These are phyloP conservation scores for Cercospora sesami DNA, from an alignment of 2,329 filamentous ascomycete genomes.

Conservation along the genomic window DNA sequence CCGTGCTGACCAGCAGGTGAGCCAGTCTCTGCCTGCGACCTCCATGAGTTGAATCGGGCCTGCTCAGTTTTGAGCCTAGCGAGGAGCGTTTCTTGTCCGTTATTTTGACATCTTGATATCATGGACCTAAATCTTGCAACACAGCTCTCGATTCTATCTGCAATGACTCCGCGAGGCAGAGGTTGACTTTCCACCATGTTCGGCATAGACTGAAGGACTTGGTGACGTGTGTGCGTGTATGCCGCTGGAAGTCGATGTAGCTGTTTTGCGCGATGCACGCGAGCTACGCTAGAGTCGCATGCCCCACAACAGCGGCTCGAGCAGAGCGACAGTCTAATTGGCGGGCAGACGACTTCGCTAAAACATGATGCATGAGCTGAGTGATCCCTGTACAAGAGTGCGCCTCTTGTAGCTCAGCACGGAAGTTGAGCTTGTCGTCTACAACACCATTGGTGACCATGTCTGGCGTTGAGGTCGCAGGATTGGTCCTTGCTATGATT, in stretches of 20 bases:
- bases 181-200: not conserved
- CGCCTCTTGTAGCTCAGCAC: too few species aligned
- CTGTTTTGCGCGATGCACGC: not conserved
- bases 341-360: not conserved
- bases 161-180: not conserved
- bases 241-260: too few species aligned
- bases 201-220: too few species aligned
- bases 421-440: too few species aligned
- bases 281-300: slow-evolving; percentile 17
- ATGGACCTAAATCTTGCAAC: not conserved
- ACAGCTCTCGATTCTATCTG: not conserved
- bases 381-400: too few species aligned
- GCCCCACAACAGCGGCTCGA: slow-evolving; percentile 27
- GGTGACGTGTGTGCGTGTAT: too few species aligned
- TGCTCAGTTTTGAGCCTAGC: not conserved
- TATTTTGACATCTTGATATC: not conserved
- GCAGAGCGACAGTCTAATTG: not conserved
- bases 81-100: not conserved
- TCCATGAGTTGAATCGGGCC: not conserved
- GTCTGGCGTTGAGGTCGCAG: slow-evolving; percentile 39
- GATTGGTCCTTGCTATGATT: slow-evolving; percentile 35
- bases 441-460: slow-evolving; percentile 13
- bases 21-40: not conserved
- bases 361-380: not conserved
- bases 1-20: not conserved